Base-by-base conservation (phyloP, 176 grass and related monocot genomes). In the Olyra latifolia region DNA sequence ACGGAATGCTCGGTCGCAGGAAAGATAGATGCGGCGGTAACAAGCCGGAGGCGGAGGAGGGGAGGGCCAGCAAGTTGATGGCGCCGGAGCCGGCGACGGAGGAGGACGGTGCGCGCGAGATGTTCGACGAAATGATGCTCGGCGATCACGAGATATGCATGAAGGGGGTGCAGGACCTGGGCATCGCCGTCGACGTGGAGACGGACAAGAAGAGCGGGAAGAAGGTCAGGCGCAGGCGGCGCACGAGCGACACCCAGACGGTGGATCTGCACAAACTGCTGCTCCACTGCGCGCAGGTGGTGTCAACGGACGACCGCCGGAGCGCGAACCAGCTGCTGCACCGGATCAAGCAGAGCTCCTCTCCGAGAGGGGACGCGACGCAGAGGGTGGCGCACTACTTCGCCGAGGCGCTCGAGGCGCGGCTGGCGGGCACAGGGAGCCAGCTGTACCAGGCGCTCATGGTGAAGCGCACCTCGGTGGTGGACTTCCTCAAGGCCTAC, bases 381-480 rank as follows among this genome's bases (percentile, higher is more conserved):
- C 87, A 95, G 75, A 50, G 93, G 68, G 42, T 95, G 74, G 93
- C 93, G 2, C 81, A 92, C 48, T 92, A 71, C 60, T 95, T 95
- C 50, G 75, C 80, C 0, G 84, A 95, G 10, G 93, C 74, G 25
- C 82, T 95, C 40, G 87, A 95, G 55, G 87, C 90, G 40, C 87
- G 93, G 55, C 73, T 95, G 3, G 84, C 77, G 6, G 93, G 93
- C 60, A 92, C 62, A 1, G 89, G 93, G 20, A 95, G 89, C 57
- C 29, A 90, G 22, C 17, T 87, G 9, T 93, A 93, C 76, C 69
- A 48, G 52, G 91, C 14, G 7, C 41, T 61, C 10, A 39, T 38
- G 60, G 41, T 9, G 62, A 69, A 68, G 23, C 61, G 78, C 44
- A 69, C 39, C 57, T 57, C 78, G 19, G 77, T 47, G 1, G 41